A percentile compares a stretch with the other conserved stretches of the same genome.
These are phyloP conservation scores for Pseudogymnoascus pannorum DNA, from an alignment of 2,329 filamentous ascomycete genomes.

Conservation along the genomic window DNA sequence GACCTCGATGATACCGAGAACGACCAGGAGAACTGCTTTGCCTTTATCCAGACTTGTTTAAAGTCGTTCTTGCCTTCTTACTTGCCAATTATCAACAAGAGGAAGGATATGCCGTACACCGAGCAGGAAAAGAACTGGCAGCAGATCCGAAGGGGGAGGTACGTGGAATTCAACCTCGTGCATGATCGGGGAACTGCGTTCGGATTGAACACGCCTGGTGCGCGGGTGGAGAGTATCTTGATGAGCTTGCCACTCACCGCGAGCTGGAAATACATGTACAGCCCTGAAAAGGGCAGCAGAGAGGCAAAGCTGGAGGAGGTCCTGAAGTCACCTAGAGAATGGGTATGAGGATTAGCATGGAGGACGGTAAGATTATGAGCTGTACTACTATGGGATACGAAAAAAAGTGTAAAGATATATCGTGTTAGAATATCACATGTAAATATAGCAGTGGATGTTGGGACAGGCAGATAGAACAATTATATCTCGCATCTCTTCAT, in stretches of 20 bases:
- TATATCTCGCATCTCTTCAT: conserved; percentile 6
- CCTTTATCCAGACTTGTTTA: conserved; percentile 79
- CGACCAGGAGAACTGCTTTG: conserved; percentile 82
- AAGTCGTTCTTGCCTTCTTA: conserved; percentile 86
- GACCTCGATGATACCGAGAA: conserved; percentile 84
- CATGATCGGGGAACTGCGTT: conserved; percentile 94
- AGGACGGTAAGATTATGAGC: conserved; percentile 3
- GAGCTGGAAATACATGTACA: conserved; percentile 93
- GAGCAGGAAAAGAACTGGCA: conserved; percentile 92
- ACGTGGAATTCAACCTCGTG: conserved; percentile 97
- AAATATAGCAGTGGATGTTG: neutral
- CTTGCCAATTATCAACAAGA: conserved; percentile 75
- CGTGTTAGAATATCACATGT: conserved; percentile 7
- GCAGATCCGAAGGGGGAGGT: conserved; percentile 85
- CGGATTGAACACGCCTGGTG: conserved; percentile 84
- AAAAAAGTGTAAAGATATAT: conserved; percentile 4
- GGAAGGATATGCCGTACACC: conserved; percentile 88
- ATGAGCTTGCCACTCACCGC: conserved; percentile 95
- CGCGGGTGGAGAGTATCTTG: conserved; percentile 89
- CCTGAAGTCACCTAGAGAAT: conserved; percentile 56
- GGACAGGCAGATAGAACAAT: neutral
- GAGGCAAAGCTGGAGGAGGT: conserved; percentile 78
- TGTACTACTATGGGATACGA: neutral
- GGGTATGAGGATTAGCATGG: conserved; percentile 42
- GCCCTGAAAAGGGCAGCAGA: conserved; percentile 63